Conservation (phyloP, 164 flowering plant genomes). For the Macadamia tetraphylla region DNA sequence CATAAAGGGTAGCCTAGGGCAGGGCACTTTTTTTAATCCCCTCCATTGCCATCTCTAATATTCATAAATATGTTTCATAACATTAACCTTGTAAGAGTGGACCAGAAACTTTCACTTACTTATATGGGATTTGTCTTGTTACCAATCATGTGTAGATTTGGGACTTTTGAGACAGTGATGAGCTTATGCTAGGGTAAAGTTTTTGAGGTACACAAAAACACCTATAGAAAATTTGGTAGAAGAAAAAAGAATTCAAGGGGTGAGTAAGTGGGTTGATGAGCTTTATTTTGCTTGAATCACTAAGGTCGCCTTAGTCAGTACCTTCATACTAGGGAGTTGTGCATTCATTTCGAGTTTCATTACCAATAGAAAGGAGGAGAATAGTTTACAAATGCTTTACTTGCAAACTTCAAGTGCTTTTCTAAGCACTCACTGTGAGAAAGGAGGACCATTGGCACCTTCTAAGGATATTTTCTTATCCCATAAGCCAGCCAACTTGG, state of each 20-base stretch:
- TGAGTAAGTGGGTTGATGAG: neutral
- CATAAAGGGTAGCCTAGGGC: too few species aligned
- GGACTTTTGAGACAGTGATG: too few species aligned
- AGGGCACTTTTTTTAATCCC: too few species aligned
- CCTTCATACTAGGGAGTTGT: constrained; percentile 20
- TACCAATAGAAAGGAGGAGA: neutral
- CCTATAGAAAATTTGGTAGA: too few species aligned
- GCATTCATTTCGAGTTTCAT: constrained; percentile 11
- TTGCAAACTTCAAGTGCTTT: constrained; percentile 8
- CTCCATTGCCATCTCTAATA: too few species aligned
- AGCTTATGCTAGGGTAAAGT: too few species aligned
- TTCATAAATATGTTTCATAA: too few species aligned
- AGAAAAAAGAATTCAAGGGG: neutral
- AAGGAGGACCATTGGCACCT: constrained; percentile 11
- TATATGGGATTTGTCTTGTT: too few species aligned
- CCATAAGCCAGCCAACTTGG: constrained; percentile 6
- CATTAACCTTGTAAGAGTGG: too few species aligned
- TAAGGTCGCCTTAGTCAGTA: constrained; percentile 7
- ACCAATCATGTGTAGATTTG: too few species aligned
- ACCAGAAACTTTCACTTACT: too few species aligned
- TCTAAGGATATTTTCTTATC: constrained; percentile 20
- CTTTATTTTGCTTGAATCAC: constrained; percentile 4
- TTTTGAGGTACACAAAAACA: too few species aligned
- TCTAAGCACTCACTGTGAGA: constrained; percentile 4
- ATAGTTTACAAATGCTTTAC: constrained; percentile 16